These are phyloP conservation scores for Paraurostyla sp. DNA, from an alignment of 73 alveolate species.

Conservation along the genomic window DNA sequence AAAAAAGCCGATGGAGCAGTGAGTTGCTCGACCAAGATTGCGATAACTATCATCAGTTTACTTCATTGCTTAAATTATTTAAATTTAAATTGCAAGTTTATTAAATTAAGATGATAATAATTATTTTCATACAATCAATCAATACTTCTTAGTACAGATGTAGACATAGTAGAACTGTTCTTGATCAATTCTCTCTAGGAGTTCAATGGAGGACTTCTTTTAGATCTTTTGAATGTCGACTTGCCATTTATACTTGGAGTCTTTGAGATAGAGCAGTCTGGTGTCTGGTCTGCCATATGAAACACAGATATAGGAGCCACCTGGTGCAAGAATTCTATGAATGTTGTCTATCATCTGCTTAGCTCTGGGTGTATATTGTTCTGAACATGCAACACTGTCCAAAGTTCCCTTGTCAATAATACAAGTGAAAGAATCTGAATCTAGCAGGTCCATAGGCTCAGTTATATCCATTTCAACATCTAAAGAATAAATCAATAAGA, in stretches of 20 bases:
- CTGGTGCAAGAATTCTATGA: conserved; percentile 58
- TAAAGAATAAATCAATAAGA: not conserved
- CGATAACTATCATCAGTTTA: conserved; percentile 24
- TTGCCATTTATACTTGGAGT: conserved; percentile 1
- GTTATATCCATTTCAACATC: conserved; percentile 64
- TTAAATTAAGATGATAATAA: too few species aligned
- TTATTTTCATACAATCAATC: not conserved
- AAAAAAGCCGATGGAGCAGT: conserved; percentile 48
- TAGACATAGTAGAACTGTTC: conserved; percentile 46
- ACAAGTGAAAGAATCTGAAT: conserved; percentile 36
- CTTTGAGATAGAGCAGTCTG: not conserved
- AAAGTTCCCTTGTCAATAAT: conserved; percentile 65
- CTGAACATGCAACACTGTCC: conserved; percentile 61
- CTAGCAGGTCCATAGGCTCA: conserved; percentile 46
- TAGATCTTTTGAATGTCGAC: not conserved
- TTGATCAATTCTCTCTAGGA: conserved; percentile 30
- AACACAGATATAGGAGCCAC: conserved; percentile 47
- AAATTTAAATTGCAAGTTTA: too few species aligned
- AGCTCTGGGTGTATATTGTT: not conserved
- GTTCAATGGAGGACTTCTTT: conserved; percentile 1
- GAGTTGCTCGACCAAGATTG: conserved; percentile 45
- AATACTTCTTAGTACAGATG: conserved; percentile 23
- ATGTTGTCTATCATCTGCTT: conserved; percentile 47
- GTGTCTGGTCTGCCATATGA: conserved; percentile 61
- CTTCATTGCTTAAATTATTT: not conserved